These are phyloP conservation scores for Nakaseomyces bracarensis DNA, from an alignment of 1,139 yeast species.

Conservation along the genomic window DNA sequence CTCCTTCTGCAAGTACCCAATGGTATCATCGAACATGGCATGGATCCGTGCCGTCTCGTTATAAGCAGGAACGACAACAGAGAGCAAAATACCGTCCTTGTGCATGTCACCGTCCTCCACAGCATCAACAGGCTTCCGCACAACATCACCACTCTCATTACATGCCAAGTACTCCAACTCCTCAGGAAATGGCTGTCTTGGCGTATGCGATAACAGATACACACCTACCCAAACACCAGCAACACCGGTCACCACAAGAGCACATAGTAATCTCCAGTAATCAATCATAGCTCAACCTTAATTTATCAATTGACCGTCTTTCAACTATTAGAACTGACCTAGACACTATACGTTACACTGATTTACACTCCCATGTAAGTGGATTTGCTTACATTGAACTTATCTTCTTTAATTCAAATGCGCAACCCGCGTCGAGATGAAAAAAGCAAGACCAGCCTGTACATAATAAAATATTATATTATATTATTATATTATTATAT, in stretches of 20 bases:
- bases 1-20: constrained; percentile 42
- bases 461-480: no score
- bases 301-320: neutral
- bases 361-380: no score
- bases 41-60: constrained; percentile 73
- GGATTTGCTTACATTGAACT: no score
- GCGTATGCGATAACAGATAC: constrained; percentile 50
- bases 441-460: no score
- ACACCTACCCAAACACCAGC: constrained; percentile 37
- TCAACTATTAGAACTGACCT: no score
- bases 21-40: constrained; percentile 69
- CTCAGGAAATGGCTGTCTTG: constrained; percentile 43
- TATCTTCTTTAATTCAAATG: no score
- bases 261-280: neutral
- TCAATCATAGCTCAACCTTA: neutral
- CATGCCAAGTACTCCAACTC: constrained; percentile 45
- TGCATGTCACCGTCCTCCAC: constrained; percentile 17
- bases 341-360: neutral
- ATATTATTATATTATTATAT: no score
- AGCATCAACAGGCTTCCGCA: constrained; percentile 19
- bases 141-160: constrained; percentile 24
- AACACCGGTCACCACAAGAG: neutral
- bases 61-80: constrained; percentile 85
- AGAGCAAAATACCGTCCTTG: constrained; percentile 40
- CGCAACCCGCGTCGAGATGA: no score